Evolutionary conservation across 2,329 filamentous ascomycete species (phyloP).

Genomic region (Davidsoniella eucalypti): DNA sequence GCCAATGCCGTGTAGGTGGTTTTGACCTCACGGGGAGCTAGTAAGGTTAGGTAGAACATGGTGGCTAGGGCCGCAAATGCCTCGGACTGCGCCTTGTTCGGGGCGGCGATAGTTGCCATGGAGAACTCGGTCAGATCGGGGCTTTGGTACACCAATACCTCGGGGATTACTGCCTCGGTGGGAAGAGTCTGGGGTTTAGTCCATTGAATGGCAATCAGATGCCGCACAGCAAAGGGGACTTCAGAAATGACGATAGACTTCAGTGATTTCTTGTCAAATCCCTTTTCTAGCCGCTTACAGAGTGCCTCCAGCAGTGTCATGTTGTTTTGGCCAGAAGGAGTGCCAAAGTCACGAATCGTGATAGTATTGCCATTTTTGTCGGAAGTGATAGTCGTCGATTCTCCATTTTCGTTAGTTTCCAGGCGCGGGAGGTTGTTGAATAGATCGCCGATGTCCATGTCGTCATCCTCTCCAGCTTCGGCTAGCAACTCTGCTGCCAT

Average conservation of each 20-base stretch:
- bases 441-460: constrained; percentile 27
- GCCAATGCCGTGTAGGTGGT: constrained; percentile 56
- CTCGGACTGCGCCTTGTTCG: constrained; percentile 68
- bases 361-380: constrained; percentile 26
- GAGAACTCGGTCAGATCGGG: constrained; percentile 41
- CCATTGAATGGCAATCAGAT: constrained; percentile 62
- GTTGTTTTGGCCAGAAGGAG: constrained; percentile 61
- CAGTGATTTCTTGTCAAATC: constrained; percentile 38
- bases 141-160: constrained; percentile 21
- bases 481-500: constrained; percentile 43
- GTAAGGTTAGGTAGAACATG: constrained; percentile 64
- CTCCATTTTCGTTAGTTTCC: constrained; percentile 43
- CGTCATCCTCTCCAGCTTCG: constrained; percentile 37
- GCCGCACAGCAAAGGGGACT: constrained; percentile 57
- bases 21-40: constrained; percentile 73
- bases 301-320: constrained; percentile 67
- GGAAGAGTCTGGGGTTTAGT: constrained; percentile 49
- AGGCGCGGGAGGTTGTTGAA: constrained; percentile 45
- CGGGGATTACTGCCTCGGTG: constrained; percentile 26
- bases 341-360: constrained; percentile 64
- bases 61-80: constrained; percentile 68
- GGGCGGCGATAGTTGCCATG: constrained; percentile 59
- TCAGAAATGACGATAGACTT: constrained; percentile 54
- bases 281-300: constrained; percentile 64
- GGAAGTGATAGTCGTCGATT: constrained; percentile 38